Evolutionary conservation across 768 basidiomycete genomes (phyloP).

Genomic region (Chalciporus piperatus): DNA sequence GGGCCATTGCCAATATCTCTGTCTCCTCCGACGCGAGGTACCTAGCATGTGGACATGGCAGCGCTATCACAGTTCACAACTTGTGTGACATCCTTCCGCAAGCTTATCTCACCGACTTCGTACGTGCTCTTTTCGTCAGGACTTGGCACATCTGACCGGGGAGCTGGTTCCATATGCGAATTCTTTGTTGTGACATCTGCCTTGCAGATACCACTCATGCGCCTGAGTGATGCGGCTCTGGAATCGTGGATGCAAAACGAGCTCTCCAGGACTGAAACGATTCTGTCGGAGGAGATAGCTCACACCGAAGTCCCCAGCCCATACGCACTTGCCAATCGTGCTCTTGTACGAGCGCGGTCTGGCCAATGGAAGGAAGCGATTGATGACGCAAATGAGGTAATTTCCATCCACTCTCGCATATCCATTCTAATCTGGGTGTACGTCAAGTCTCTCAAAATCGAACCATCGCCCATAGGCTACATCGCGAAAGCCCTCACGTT

Average conservation of each 20-base stretch:
- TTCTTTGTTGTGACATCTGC: neutral
- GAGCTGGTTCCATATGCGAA: neutral
- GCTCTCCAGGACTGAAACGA: neutral
- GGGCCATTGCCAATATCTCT: neutral
- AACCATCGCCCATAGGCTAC: constrained; percentile 7
- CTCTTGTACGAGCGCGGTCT: neutral
- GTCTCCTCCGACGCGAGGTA: constrained; percentile 7
- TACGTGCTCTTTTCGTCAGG: neutral
- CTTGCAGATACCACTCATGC: neutral
- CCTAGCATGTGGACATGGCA: constrained; percentile 6
- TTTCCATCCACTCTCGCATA: constrained; percentile 11
- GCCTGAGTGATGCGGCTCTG: neutral
- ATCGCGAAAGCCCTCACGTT: constrained; percentile 4
- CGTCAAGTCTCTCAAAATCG: constrained; percentile 1
- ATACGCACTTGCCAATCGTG: neutral
- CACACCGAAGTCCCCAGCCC: neutral
- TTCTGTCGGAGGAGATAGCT: neutral
- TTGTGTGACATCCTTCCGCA: constrained; percentile 1
- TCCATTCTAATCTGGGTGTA: neutral
- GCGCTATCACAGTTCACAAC: neutral
- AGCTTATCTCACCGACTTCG: neutral
- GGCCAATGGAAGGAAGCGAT: neutral
- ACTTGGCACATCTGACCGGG: neutral
- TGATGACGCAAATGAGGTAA: constrained; percentile 1
- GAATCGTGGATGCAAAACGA: neutral